Evolutionary conservation across 768 basidiomycete genomes (phyloP), one percentile per base, ranked within the genome.

Genomic region (Termitomyces sp.): DNA sequence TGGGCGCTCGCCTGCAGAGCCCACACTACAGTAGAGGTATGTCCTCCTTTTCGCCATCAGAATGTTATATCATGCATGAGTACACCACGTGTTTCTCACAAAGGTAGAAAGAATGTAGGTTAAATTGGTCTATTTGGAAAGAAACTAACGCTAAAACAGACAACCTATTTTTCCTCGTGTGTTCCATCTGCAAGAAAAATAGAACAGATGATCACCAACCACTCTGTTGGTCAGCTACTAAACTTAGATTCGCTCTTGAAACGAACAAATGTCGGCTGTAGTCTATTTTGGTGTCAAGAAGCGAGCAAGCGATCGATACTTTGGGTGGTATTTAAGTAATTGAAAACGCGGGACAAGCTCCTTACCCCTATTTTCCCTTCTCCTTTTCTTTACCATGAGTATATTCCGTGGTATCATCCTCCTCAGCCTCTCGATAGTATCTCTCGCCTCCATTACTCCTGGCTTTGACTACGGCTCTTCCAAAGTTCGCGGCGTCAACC

Each of bases 401-500:
- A 58, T 59, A 55, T 59, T 57, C 49, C 60, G 56, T 38, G 62
- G 58, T 53, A 44, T 61, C 54, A 67, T 63, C 48, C 41, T 70
- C 69, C 67, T 65, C 58, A 47, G 67, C 55, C 56, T 73, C 62
- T 69, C 75, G 41, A 28, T 74, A 44, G 62, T 75, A 49, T 62
- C 72, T 32, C 32, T 69, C 18, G 57, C 54, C 50, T 74, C 73
- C 13, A 70, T 85, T 59, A 71, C 69, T 33, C 82, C 79, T 23
- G 81, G 83, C 53, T 92, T 92, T 66, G 79, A 89, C 4, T 93
- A 93, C 64, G 91, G 89, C 26, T 78, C 80, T 5, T 61, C 83
- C 73, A 88, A 86, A 65, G 85, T 93, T 50, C 84, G 91, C 13
- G 92, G 92, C 58, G 92, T 93, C 63, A 93, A 89, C 73, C 80